Conservation (phyloP, 805 yeast genomes). For the Candida mattraensis region DNA sequence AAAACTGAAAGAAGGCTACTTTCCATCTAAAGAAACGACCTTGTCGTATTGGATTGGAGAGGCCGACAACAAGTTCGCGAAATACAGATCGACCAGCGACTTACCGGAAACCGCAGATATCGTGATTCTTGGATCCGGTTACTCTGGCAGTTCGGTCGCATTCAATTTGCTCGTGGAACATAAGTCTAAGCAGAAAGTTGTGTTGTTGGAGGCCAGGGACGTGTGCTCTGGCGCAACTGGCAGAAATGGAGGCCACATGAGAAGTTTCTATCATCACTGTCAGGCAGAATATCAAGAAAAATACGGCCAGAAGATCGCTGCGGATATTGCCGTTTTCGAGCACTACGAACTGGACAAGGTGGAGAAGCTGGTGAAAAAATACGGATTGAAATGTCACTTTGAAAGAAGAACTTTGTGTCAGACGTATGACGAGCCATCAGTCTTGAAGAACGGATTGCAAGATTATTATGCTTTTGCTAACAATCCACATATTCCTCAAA, state of each 20-base stretch:
- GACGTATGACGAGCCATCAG: conserved; percentile 27
- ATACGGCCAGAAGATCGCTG: conserved; percentile 31
- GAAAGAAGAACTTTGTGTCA: conserved; percentile 37
- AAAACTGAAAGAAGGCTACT: conserved; percentile 1
- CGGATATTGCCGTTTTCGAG: conserved; percentile 38
- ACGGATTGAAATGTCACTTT: conserved; percentile 40
- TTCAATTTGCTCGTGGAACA: conserved; percentile 36
- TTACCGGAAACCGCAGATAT: conserved; percentile 40
- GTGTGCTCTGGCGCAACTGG: conserved; percentile 44
- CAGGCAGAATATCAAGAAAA: conserved; percentile 16
- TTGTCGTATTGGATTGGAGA: conserved; percentile 19
- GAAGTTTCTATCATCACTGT: conserved; percentile 31
- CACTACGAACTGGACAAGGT: conserved; percentile 34
- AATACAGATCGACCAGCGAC: conserved; percentile 24
- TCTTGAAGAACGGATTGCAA: conserved; percentile 13
- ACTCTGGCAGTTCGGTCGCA: conserved; percentile 44
- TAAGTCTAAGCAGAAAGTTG: conserved; percentile 14
- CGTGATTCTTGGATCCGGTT: conserved; percentile 46
- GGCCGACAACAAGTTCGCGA: conserved; percentile 20
- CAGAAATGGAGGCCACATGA: conserved; percentile 48
- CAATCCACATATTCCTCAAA: conserved; percentile 31
- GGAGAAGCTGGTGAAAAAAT: conserved; percentile 33
- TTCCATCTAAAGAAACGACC: conserved; percentile 9
- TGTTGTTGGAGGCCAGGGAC: conserved; percentile 29
- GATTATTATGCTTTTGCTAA: conserved; percentile 26